These are phyloP conservation scores for Candida loeiensis DNA, from an alignment of 805 yeast species.

Conservation along the genomic window DNA sequence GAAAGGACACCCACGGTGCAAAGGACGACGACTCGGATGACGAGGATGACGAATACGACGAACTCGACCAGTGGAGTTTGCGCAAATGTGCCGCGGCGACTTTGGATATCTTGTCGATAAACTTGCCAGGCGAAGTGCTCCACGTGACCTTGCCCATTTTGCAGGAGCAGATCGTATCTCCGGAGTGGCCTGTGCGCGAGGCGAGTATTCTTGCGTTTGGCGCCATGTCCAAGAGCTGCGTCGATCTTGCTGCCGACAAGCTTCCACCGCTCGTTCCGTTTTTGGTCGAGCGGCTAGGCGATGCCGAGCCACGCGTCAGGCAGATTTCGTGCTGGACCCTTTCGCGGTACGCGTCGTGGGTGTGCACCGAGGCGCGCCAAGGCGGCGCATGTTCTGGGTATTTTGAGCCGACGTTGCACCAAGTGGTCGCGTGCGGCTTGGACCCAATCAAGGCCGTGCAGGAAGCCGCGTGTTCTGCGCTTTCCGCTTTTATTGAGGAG, in stretches of 20 bases:
- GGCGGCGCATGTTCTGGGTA: constrained; percentile 63
- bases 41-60: constrained; percentile 70
- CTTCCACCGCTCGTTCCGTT: constrained; percentile 82
- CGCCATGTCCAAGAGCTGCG: constrained; percentile 88
- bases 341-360: constrained; percentile 81
- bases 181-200: constrained; percentile 86
- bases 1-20: constrained; percentile 41
- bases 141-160: constrained; percentile 68
- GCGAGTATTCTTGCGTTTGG: constrained; percentile 94
- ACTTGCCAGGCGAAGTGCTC: constrained; percentile 65
- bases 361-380: constrained; percentile 61
- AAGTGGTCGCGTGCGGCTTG: constrained; percentile 69
- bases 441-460: constrained; percentile 92
- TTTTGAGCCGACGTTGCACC: constrained; percentile 72
- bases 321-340: constrained; percentile 96
- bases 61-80: constrained; percentile 78
- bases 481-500: constrained; percentile 77
- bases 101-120: constrained; percentile 71
- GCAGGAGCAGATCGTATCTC: constrained; percentile 63
- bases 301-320: constrained; percentile 77
- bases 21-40: constrained; percentile 48
- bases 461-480: constrained; percentile 86
- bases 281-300: constrained; percentile 73
- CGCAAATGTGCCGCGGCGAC: constrained; percentile 95
- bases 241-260: constrained; percentile 64